Evolutionary conservation across 805 yeast genomes (phyloP).

Genomic region (Jamesozyma lodderae): DNA sequence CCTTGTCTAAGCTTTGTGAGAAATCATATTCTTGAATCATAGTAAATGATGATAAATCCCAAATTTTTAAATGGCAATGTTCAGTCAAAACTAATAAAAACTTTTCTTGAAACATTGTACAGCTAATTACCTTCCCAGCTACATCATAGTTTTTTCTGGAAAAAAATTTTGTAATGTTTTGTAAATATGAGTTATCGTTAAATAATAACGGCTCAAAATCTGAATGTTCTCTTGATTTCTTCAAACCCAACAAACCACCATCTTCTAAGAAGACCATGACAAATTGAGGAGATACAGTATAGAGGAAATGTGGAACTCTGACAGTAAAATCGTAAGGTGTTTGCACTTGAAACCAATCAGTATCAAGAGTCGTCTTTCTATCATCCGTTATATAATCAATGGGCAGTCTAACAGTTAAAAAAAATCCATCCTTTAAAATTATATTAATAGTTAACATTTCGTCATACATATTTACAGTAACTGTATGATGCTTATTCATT

Average conservation of each 20-base stretch:
- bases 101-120: constrained; percentile 13
- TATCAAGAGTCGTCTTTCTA: constrained; percentile 4
- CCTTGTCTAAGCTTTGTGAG: constrained; percentile 4
- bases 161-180: constrained; percentile 27
- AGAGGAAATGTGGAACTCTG: constrained; percentile 46
- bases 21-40: constrained; percentile 17
- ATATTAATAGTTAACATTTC: constrained; percentile 13
- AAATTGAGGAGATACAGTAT: constrained; percentile 36
- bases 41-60: constrained; percentile 20
- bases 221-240: constrained; percentile 14
- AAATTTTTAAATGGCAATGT: constrained; percentile 21
- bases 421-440: constrained; percentile 22
- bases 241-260: constrained; percentile 64
- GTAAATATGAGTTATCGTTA: constrained; percentile 44
- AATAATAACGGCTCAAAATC: constrained; percentile 40
- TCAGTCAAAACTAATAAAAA: constrained; percentile 23
- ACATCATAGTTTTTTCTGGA: constrained; percentile 8
- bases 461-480: constrained; percentile 6
- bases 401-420: constrained; percentile 18
- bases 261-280: constrained; percentile 58
- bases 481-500: constrained; percentile 21
- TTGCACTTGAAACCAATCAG: constrained; percentile 57
- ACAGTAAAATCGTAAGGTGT: constrained; percentile 58
- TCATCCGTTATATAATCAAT: constrained; percentile 15
- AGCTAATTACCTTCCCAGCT: constrained; percentile 19